A percentile compares a stretch with the other conserved stretches of the same genome.
These are phyloP conservation scores for Geranium brycei DNA, from an alignment of 345 rosid genomes.

Conservation along the genomic window DNA sequence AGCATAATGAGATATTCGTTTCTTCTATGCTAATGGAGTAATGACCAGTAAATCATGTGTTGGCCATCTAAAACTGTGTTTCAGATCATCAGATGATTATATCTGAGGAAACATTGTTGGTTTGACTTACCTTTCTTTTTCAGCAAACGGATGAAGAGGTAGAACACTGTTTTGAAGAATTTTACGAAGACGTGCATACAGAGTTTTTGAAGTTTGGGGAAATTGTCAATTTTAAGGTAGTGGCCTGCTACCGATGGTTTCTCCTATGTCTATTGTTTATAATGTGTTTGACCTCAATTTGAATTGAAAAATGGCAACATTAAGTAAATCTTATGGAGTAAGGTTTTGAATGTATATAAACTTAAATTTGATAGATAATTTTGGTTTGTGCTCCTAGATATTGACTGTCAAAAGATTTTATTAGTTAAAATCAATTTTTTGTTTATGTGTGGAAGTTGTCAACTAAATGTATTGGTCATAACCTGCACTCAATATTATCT, in stretches of 20 bases:
- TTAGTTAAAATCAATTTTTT: not conserved
- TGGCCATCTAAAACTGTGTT: not conserved
- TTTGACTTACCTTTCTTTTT: constrained; percentile 18
- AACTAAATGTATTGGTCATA: not conserved
- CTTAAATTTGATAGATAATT: too few species aligned
- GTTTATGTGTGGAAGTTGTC: not conserved
- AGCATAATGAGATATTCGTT: not conserved
- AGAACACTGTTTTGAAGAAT: constrained; percentile 68
- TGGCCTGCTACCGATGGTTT: not conserved
- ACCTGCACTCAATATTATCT: not conserved
- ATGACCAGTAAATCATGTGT: not conserved
- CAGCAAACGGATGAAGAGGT: constrained; percentile 94
- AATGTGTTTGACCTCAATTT: not conserved
- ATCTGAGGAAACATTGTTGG: not conserved
- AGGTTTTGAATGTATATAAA: too few species aligned
- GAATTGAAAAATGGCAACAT: not conserved
- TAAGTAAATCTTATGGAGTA: not conserved
- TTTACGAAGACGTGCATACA: constrained; percentile 95
- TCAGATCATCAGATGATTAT: not conserved
- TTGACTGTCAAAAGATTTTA: not conserved
- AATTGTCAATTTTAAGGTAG: constrained; percentile 87
- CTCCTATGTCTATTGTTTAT: not conserved
- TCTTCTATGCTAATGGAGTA: not conserved
- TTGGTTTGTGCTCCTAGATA: not conserved
- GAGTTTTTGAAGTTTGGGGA: constrained; percentile 94